These are phyloP conservation scores for Fusarium lateritium DNA, from an alignment of 2,329 filamentous ascomycete genomes.

Conservation along the genomic window DNA sequence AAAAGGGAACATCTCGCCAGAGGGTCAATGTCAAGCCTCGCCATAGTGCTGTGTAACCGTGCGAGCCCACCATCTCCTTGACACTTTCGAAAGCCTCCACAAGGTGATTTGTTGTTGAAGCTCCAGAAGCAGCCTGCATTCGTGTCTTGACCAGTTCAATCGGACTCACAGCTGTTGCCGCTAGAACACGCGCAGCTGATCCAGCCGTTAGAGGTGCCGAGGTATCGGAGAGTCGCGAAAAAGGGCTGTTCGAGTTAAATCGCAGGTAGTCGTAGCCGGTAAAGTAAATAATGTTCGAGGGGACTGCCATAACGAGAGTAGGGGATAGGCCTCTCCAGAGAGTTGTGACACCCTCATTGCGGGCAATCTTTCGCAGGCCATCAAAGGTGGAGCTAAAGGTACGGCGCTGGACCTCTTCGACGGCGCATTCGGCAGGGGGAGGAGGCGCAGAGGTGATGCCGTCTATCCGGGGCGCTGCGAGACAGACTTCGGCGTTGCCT, in stretches of 20 bases:
- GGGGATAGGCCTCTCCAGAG: constrained; percentile 96
- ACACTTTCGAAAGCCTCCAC: constrained; percentile 83
- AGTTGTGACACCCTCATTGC: constrained; percentile 88
- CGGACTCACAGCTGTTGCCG: constrained; percentile 87
- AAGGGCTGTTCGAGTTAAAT: constrained; percentile 79
- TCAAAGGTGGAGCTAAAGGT: constrained; percentile 94
- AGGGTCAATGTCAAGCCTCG: constrained; percentile 90
- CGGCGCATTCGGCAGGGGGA: constrained; percentile 79
- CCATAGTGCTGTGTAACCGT: constrained; percentile 90
- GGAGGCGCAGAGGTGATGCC: constrained; percentile 62
- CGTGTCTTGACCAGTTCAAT: constrained; percentile 95
- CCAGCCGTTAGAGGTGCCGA: constrained; percentile 88
- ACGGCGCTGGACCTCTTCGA: constrained; percentile 86
- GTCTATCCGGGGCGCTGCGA: constrained; percentile 75
- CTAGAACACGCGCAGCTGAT: constrained; percentile 81
- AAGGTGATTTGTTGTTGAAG: constrained; percentile 77
- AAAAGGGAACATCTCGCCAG: constrained; percentile 98
- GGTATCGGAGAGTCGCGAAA: constrained; percentile 75
- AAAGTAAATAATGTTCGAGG: constrained; percentile 98
- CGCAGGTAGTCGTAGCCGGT: constrained; percentile 97
- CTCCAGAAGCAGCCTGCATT: constrained; percentile 81
- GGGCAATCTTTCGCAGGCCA: constrained; percentile 92
- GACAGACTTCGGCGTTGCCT: constrained; percentile 84
- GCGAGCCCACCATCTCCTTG: constrained; percentile 80
- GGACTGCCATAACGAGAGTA: constrained; percentile 93